phyloP scores from a whole-genome alignment of 495 filamentous ascomycete species.

The Delitschia confertaspora region DNA sequence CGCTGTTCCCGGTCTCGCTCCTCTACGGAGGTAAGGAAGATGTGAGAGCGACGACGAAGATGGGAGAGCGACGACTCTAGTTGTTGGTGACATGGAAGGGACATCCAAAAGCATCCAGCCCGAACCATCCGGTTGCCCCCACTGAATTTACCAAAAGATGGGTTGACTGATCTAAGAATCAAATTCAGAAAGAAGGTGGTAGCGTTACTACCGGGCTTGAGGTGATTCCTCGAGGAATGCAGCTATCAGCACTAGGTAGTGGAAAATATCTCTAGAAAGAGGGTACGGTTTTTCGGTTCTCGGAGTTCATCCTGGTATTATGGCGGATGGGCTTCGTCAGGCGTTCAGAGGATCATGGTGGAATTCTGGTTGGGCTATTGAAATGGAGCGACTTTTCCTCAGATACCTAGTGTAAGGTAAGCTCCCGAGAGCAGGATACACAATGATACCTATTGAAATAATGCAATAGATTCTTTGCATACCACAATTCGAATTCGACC shows the following conservation, averaged over 20 bases:
- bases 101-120: background rate
- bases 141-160: background rate
- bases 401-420: no score
- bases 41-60: background rate
- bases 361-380: background rate
- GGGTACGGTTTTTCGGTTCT: background rate
- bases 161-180: background rate
- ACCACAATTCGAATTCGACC: no score
- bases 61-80: background rate
- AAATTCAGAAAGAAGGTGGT: background rate
- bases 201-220: background rate
- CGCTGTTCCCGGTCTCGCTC: slow-evolving; percentile 82
- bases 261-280: background rate
- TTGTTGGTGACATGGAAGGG: background rate
- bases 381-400: no score
- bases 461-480: no score
- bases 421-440: no score
- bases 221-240: background rate
- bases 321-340: background rate
- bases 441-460: no score
- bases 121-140: no score
- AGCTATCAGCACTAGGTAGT: background rate
- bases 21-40: slow-evolving; percentile 29
- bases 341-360: background rate
- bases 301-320: background rate